A percentile compares a stretch with the other conserved stretches of the same genome.
Conservation (phyloP, 2,329 filamentous ascomycete species). For the Penicillium sp. region DNA sequence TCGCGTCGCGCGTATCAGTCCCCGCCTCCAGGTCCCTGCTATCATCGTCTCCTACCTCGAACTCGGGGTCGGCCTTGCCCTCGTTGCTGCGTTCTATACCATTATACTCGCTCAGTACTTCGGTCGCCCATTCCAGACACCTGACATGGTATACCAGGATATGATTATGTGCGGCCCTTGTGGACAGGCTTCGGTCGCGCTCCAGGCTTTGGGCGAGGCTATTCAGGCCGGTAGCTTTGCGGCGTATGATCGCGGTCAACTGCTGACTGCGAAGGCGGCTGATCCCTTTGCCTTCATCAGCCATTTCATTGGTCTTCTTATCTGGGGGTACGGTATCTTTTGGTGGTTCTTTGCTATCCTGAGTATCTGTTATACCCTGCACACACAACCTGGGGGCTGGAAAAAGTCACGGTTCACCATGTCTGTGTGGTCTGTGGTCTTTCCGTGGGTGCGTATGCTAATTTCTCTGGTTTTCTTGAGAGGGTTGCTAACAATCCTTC, state of each 20-base stretch:
- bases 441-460: slow-evolving; percentile 38
- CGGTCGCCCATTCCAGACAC: slow-evolving; percentile 20
- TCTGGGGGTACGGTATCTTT: slow-evolving; percentile 43
- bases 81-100: slow-evolving; percentile 33
- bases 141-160: slow-evolving; percentile 33
- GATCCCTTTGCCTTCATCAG: slow-evolving; percentile 33
- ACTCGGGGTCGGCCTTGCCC: slow-evolving; percentile 34
- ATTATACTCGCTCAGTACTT: slow-evolving; percentile 37
- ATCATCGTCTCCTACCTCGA: slow-evolving; percentile 45
- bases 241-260: slow-evolving; percentile 31
- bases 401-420: slow-evolving; percentile 29
- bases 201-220: slow-evolving; percentile 39
- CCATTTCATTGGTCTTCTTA: slow-evolving; percentile 38
- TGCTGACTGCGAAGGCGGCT: slow-evolving; percentile 36
- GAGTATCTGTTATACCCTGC: slow-evolving; percentile 31
- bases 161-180: slow-evolving; percentile 45
- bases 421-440: slow-evolving; percentile 38
- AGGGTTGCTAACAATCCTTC: background rate
- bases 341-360: slow-evolving; percentile 45
- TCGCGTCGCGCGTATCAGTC: slow-evolving; percentile 24
- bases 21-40: slow-evolving; percentile 36
- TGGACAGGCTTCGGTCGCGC: slow-evolving; percentile 41
- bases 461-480: background rate
- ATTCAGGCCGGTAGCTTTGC: slow-evolving; percentile 33
- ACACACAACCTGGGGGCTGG: slow-evolving; percentile 20